Evolutionary conservation across 495 filamentous ascomycete genomes (phyloP), one percentile per base, ranked within the genome.

Genomic region (Xylaria grammica): DNA sequence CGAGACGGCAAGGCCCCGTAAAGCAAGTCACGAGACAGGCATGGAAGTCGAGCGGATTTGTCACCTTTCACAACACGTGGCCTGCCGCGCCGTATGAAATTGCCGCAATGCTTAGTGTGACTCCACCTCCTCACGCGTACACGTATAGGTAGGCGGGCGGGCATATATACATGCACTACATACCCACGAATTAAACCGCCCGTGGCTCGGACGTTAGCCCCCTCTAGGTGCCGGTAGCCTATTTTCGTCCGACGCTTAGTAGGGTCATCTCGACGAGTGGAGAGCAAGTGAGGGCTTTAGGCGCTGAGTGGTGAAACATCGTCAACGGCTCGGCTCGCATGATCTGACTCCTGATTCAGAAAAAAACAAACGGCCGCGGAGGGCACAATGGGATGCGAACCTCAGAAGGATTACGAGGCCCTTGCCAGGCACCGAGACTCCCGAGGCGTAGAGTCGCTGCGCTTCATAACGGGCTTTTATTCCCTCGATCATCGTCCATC

Each of bases 61-160:
- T 59, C 56, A 59, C 46, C 19, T 48, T 36, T 17, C 34, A 46
- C 8, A 17, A 29, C 42, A 48, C 56, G 44, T 59, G 42, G 56
- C 26, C 56, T 40, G 56, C 56, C 56, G 26, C 40, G 40, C 15
- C 40, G 40, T 58, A 59, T 48, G 27, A 59, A 59, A 59, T 59
- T 59, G 56, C 38, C 40, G 56, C 56, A 22, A 48, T 32, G 24
- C 11, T 17, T 48, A 46, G 42, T n/a, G 56, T 24, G 45, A 46
- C 19, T 40, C 29, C 56, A n/a, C 42, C 56, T 46, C 56, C 38
- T 44, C 54, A 5, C 20, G 45, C 45, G 45, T 20, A 29, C 42
- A 19, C 27, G 56, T 48, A 59, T 34, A 34, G 20, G 34, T 56
- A n/a, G 13, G 8, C 40, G 19, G 17, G 5, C n/a, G 56, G 34